These are phyloP conservation scores for Calonectria naviculata DNA, from an alignment of 2,329 filamentous ascomycete species.

Conservation along the genomic window DNA sequence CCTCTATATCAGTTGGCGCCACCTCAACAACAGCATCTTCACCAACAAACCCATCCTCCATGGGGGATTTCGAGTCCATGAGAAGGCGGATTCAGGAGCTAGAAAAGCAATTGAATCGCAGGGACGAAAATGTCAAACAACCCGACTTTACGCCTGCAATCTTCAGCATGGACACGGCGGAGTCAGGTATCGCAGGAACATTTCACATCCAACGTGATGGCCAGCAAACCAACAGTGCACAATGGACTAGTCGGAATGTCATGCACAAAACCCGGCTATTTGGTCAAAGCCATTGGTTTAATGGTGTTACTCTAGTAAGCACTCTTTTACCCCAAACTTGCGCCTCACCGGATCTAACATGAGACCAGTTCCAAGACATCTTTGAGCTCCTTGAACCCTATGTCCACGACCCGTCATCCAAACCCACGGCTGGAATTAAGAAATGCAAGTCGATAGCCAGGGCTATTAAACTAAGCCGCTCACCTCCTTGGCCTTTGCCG, in stretches of 20 bases:
- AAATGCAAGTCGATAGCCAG: conserved; percentile 65
- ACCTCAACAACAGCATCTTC: conserved; percentile 16
- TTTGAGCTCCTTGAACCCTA: conserved; percentile 56
- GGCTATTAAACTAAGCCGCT: conserved; percentile 61
- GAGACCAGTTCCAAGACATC: conserved; percentile 54
- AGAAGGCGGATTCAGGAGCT: conserved; percentile 25
- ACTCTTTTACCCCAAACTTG: no score
- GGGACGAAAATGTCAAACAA: no score
- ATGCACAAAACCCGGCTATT: conserved; percentile 67
- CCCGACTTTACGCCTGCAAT: conserved; percentile 3
- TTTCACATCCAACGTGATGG: conserved; percentile 56
- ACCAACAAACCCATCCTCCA: conserved; percentile 4
- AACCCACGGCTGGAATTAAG: conserved; percentile 50
- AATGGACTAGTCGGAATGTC: conserved; percentile 53
- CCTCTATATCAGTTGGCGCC: neutral
- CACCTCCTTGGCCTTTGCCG: conserved; percentile 58
- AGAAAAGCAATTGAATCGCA: conserved; percentile 19
- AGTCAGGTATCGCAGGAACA: conserved; percentile 52
- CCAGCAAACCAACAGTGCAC: neutral
- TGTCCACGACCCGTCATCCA: conserved; percentile 48
- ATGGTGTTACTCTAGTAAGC: conserved; percentile 57
- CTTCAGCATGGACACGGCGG: conserved; percentile 48
- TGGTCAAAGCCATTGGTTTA: conserved; percentile 69
- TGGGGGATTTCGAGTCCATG: conserved; percentile 30
- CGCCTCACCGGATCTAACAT: neutral